A percentile compares a stretch with the other conserved stretches of the same genome.
Conservation (phyloP, 2,329 filamentous ascomycete genomes). For the Purpureocillium lavendulum region DNA sequence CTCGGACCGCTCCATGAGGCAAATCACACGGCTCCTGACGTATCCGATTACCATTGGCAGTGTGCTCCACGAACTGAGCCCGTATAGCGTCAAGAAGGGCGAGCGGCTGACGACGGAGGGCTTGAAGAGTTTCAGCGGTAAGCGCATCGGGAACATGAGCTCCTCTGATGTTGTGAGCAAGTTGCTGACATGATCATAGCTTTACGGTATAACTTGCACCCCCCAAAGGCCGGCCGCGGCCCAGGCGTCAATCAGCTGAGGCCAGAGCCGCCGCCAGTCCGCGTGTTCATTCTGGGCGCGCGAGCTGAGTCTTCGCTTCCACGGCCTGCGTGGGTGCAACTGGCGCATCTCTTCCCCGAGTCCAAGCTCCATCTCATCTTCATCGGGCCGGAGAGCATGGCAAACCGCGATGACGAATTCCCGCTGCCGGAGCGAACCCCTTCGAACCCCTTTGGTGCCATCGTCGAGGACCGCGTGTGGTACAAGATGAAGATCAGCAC, state of each 20-base stretch:
- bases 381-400: constrained; percentile 93
- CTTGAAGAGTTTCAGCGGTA: constrained; percentile 87
- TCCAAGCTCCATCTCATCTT: constrained; percentile 87
- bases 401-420: constrained; percentile 86
- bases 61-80: constrained; percentile 87
- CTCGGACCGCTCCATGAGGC: constrained; percentile 80
- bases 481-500: constrained; percentile 93
- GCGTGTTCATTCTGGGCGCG: constrained; percentile 87
- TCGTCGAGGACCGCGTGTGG: constrained; percentile 85
- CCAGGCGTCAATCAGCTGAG: constrained; percentile 69
- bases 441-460: constrained; percentile 83
- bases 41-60: constrained; percentile 91
- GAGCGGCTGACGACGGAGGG: constrained; percentile 79
- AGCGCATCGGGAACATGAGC: constrained; percentile 21
- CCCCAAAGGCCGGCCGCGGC: constrained; percentile 69
- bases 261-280: constrained; percentile 77
- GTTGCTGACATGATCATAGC: constrained; percentile 38
- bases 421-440: constrained; percentile 81
- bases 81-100: constrained; percentile 70
- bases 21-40: constrained; percentile 86
- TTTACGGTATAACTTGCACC: constrained; percentile 87
- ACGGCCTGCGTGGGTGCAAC: constrained; percentile 86
- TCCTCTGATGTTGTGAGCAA: too few species aligned
- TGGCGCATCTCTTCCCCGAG: constrained; percentile 90
- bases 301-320: constrained; percentile 96